phyloP scores from a whole-genome alignment of 352 stramenopile genomes.

The Chrysophaeum taylorii region DNA sequence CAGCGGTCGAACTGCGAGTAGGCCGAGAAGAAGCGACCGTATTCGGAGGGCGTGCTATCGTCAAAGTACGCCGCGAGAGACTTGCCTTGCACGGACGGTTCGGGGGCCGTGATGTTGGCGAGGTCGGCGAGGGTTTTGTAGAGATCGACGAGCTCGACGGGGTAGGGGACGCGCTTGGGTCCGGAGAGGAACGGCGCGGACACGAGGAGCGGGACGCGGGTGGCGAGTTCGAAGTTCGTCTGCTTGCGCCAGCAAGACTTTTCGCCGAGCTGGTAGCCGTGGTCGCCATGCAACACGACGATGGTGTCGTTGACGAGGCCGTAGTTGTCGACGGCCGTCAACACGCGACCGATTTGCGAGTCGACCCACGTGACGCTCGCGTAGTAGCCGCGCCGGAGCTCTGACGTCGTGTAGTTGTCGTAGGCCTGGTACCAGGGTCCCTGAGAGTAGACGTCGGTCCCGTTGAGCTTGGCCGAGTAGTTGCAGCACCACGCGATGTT shows the following conservation, averaged over 20 bases:
- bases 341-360: conserved; percentile 1
- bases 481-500: conserved; percentile 13
- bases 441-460: neutral
- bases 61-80: neutral
- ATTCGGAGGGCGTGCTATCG: neutral
- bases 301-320: too few relatives aligned
- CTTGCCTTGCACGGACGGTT: neutral
- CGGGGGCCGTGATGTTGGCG: conserved; percentile 2
- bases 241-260: conserved; percentile 21
- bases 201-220: conserved; percentile 16
- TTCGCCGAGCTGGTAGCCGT: conserved; percentile 24
- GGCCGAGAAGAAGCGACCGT: too few relatives aligned
- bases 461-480: conserved; percentile 5
- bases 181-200: neutral
- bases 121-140: conserved; percentile 23
- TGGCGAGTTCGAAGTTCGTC: conserved; percentile 15
- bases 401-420: too few relatives aligned
- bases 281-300: conserved; percentile 19
- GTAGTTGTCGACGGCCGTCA: neutral
- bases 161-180: too few relatives aligned
- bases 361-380: conserved; percentile 23
- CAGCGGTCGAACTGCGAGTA: conserved; percentile 6
- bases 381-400: conserved; percentile 18
- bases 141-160: conserved; percentile 16
- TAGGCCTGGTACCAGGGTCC: neutral